A percentile compares a stretch with the other conserved stretches of the same genome.
Evolutionary conservation across 768 basidiomycete species (phyloP).

Genomic region (Porphyrellus cyaneotinctus): DNA sequence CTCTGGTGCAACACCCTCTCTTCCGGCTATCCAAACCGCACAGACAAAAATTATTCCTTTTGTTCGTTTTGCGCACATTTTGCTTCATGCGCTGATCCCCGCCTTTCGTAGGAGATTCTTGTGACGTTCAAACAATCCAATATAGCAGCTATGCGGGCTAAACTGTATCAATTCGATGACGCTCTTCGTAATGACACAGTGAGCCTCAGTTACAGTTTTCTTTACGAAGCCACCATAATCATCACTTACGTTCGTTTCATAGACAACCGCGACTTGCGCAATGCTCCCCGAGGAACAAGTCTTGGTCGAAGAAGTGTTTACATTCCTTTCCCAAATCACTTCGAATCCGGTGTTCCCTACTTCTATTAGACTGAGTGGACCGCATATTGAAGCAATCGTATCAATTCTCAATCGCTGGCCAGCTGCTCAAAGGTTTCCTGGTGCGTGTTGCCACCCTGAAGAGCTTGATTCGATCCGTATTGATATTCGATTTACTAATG

Average conservation of each 20-base stretch:
- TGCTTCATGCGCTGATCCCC: background rate
- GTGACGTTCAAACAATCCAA: constrained; percentile 85
- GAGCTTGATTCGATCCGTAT: background rate
- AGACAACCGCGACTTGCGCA: constrained; percentile 71
- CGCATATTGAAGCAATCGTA: constrained; percentile 59
- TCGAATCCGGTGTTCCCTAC: constrained; percentile 30
- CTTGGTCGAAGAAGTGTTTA: constrained; percentile 59
- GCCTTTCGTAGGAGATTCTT: constrained; percentile 45
- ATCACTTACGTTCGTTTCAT: background rate
- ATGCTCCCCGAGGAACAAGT: constrained; percentile 62
- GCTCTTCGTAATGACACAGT: constrained; percentile 66
- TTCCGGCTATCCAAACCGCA: constrained; percentile 27
- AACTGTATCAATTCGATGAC: constrained; percentile 73
- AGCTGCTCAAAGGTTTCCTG: constrained; percentile 63
- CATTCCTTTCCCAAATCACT: constrained; percentile 50
- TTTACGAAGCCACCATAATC: background rate
- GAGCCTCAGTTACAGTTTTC: constrained; percentile 22
- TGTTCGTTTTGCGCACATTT: constrained; percentile 33
- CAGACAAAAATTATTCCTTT: constrained; percentile 47
- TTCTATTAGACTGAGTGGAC: constrained; percentile 35
- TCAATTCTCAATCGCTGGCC: constrained; percentile 75
- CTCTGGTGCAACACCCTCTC: constrained; percentile 36
- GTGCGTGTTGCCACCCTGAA: constrained; percentile 33
- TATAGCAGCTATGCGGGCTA: constrained; percentile 73
- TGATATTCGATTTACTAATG: background rate